Conservation (phyloP, 1,139 yeast species). For the Geotrichum aggregatum region DNA sequence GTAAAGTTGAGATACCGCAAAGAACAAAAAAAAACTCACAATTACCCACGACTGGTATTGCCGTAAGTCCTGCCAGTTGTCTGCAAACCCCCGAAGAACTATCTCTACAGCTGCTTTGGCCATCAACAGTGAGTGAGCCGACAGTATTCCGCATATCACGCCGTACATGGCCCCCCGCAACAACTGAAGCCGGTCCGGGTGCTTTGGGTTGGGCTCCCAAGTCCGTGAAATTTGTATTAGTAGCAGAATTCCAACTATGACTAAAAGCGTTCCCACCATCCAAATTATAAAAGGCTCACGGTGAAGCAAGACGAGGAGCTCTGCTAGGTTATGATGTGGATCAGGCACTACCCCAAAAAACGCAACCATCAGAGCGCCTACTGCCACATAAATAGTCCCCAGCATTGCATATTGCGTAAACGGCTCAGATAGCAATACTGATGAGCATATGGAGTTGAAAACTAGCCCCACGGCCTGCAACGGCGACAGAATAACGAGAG, state of each 20-base stretch:
- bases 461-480: conserved; percentile 83
- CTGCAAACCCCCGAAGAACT: conserved; percentile 38
- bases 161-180: conserved; percentile 60
- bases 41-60: conserved; percentile 47
- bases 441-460: conserved; percentile 74
- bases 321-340: conserved; percentile 49
- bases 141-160: conserved; percentile 68
- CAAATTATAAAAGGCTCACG: conserved; percentile 46
- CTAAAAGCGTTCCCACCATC: conserved; percentile 42
- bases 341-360: conserved; percentile 62
- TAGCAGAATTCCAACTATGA: conserved; percentile 33
- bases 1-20: conserved; percentile 69
- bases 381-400: conserved; percentile 66
- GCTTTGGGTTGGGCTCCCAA: conserved; percentile 18
- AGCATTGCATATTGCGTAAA: conserved; percentile 55
- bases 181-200: conserved; percentile 18
- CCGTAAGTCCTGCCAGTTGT: conserved; percentile 36
- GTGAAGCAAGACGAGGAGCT: conserved; percentile 44
- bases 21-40: conserved; percentile 51
- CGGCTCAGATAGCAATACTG: conserved; percentile 61
- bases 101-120: conserved; percentile 82
- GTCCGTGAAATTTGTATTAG: conserved; percentile 19
- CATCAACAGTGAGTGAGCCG: conserved; percentile 79
- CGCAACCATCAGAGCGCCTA: conserved; percentile 78
- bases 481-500: conserved; percentile 74